Evolutionary conservation across 192 early-diverging fungal species (phyloP), one percentile per base, ranked within the genome.

Genomic region (Rhizophlyctis rosea): DNA sequence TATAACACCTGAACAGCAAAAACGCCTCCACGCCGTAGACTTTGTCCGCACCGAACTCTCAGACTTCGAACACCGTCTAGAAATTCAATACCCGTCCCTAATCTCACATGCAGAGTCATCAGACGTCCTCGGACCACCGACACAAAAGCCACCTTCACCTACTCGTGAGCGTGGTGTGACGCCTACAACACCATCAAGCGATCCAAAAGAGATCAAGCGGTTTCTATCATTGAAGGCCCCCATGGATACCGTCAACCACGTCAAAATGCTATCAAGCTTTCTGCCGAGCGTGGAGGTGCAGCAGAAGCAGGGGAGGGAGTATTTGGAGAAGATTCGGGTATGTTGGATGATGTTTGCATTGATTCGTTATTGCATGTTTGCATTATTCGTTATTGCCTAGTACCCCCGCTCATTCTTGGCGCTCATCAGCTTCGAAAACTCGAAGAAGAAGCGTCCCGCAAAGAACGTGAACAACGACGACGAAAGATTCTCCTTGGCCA

Each of bases 391-490:
- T n/a, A n/a, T n/a, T n/a, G n/a, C n/a, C n/a, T n/a, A n/a, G n/a
- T n/a, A n/a, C n/a, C n/a, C n/a, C n/a, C n/a, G n/a, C n/a, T n/a
- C 18, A 44, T 13, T 44, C 18, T 44, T 44, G 39, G 9, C 9
- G 18, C 48, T 54, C 5, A 34, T 21, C 55, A 84, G 80, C 52
- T 73, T 36, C 50, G 71, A 56, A 78, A 78, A 51, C 33, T 71
- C 1, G 81, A 84, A 57, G 79, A 79, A 50, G 80, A 79, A 30
- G 67, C 59, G 2, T 60, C 74, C 9, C 47, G 73, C 29, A 72
- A 68, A 29, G 79, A 85, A 36, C 67, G 81, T 16, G 81, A 85
- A 34, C 76, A 80, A 47, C 57, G 75, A 13, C 56, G 83, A 1
- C 61, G 79, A 14, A 81, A 84, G 57, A 65, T 74, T 18, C 35